These are phyloP conservation scores for Sicyos baderoa DNA, from an alignment of 306 rosid species.

Conservation along the genomic window DNA sequence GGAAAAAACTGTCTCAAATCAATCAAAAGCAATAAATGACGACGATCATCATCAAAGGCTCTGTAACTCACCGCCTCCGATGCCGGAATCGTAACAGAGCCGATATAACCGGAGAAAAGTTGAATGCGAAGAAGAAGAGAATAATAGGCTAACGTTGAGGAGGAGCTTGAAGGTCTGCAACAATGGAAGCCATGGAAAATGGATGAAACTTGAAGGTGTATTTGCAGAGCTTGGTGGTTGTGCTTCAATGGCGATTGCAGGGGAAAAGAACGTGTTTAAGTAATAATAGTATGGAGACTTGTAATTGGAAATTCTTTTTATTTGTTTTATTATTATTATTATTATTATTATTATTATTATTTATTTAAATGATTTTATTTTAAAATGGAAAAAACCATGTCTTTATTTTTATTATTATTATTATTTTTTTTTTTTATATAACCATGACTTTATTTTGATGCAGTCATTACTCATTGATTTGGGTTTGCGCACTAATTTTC, in stretches of 20 bases:
- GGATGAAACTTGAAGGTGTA: background rate
- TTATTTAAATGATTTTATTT: background rate
- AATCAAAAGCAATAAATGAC: constrained; percentile 18
- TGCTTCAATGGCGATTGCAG: constrained; percentile 1
- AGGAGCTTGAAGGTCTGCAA: background rate
- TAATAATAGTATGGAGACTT: constrained; percentile 11
- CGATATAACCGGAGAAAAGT: background rate
- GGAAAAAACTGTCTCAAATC: constrained; percentile 15
- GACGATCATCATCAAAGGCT: background rate
- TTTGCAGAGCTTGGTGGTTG: background rate
- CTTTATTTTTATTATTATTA: no score
- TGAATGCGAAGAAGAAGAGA: background rate
- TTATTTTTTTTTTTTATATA: no score
- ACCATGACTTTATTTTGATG: constrained; percentile 11
- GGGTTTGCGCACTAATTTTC: background rate
- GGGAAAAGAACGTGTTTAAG: background rate
- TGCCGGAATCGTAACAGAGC: background rate
- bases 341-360: no score
- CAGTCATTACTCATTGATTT: background rate
- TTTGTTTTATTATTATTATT: background rate
- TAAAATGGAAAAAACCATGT: background rate
- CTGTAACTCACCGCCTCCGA: background rate
- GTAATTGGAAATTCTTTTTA: background rate
- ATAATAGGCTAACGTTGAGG: background rate
- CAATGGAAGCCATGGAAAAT: background rate